Evolutionary conservation across 768 basidiomycete species (phyloP), one percentile per base, ranked within the genome.

Genomic region (Dictyophora rubrovolvata): DNA sequence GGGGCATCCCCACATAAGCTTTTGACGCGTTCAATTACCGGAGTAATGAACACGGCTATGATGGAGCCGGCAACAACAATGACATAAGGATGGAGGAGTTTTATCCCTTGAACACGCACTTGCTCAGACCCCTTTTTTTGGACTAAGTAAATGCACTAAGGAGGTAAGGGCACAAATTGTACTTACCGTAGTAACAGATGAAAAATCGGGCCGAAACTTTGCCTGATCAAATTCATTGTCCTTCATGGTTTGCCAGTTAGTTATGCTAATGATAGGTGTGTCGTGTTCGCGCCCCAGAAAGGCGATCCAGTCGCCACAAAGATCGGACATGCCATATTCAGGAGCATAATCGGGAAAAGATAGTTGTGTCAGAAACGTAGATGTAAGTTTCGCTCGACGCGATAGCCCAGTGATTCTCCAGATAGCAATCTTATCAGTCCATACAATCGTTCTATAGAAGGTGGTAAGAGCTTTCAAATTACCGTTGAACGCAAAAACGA

Each of bases 301-400:
- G 49, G 57, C 57, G 49, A 59, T 51, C n/a, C 20, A 59, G 50
- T 59, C 57, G 23, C 57, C 57, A 52, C 47, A 23, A 28, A 59
- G 57, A n/a, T 59, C 57, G n/a, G 57, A 59, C 57, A 59, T 59
- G 2, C 57, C 57, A 46, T 59, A 59, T 20, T 59, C 57, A 2
- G 57, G 48, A 23, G 57, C 57, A 52, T 59, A 59, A 35, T 59
- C 57, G 1, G 57, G 57, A 36, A 59, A 59, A 51, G 48, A 59
- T 21, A 59, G 36, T 18, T 35, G 52, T 33, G 57, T 59, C n/a
- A 59, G n/a, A 33, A 59, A 59, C 1, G 57, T 35, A 33, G 57
- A 59, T 12, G n/a, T 33, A 22, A 59, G 48, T 35, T 51, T 10
- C 2, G 49, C 34, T 34, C 17, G 22, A 42, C 50, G 57, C 16